Conservation (phyloP, 495 filamentous ascomycete species). For the Aspergillus nidulans region DNA sequence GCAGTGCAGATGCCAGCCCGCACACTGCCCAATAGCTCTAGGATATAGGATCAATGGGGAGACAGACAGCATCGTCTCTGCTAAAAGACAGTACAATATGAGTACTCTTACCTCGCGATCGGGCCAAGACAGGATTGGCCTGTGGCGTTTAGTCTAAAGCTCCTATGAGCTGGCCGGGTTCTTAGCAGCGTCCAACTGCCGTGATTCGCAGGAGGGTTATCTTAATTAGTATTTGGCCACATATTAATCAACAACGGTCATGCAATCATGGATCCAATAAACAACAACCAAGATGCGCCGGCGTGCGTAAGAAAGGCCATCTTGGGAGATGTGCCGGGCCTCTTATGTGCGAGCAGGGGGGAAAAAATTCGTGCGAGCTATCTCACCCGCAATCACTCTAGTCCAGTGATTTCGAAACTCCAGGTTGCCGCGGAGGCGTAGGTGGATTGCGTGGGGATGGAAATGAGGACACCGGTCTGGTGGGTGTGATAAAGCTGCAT, state of each 20-base stretch:
- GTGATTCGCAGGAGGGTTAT: neutral
- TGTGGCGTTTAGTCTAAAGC: constrained; percentile 14
- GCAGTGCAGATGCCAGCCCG: neutral
- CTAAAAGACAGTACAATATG: neutral
- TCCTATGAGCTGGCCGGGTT: constrained; percentile 4
- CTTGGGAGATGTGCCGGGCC: neutral
- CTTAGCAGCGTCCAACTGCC: constrained; percentile 6
- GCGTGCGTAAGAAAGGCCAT: neutral
- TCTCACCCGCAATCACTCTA: neutral
- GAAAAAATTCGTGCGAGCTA: neutral
- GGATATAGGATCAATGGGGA: neutral
- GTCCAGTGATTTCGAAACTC: neutral
- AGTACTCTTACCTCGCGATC: constrained; percentile 4
- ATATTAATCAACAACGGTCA: neutral
- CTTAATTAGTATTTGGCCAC: neutral
- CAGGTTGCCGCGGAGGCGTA: neutral
- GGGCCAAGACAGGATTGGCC: constrained; percentile 18
- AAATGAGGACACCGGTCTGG: neutral
- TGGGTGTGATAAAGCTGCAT: neutral
- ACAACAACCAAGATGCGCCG: neutral
- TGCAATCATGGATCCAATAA: neutral
- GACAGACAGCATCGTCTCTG: neutral
- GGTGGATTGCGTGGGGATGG: neutral
- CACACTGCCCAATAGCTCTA: neutral
- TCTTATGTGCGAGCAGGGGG: neutral